These are phyloP conservation scores for Stentor coeruleus DNA, from an alignment of 73 alveolate genomes.

Conservation along the genomic window DNA sequence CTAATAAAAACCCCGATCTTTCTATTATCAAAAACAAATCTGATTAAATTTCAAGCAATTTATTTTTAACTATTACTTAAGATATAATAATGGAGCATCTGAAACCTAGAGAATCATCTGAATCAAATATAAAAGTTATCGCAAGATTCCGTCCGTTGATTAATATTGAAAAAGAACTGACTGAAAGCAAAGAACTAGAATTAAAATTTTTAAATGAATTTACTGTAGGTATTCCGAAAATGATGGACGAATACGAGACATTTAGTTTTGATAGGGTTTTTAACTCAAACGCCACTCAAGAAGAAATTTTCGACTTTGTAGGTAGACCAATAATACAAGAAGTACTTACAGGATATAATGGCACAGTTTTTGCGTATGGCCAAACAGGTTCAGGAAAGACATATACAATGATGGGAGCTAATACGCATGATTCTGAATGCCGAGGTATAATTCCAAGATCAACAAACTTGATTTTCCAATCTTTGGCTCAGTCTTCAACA, in stretches of 20 bases:
- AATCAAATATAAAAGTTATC: neutral
- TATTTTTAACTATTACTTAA: too few relatives aligned
- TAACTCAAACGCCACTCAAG: constrained; percentile 49
- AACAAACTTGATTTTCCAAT: neutral
- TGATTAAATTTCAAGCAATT: too few relatives aligned
- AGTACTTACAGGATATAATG: constrained; percentile 56
- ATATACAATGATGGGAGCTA: constrained; percentile 56
- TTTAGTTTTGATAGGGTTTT: constrained; percentile 9
- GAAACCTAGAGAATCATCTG: too few relatives aligned
- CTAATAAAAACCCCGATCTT: too few relatives aligned
- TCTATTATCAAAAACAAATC: too few relatives aligned
- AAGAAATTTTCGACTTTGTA: constrained; percentile 41
- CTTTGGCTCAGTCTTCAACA: neutral
- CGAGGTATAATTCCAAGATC: constrained; percentile 34
- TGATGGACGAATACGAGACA: neutral
- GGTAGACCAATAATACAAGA: constrained; percentile 54
- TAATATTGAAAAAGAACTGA: neutral
- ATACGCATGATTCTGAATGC: neutral
- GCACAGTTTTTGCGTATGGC: constrained; percentile 65
- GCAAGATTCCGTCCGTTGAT: constrained; percentile 17
- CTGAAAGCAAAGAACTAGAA: neutral
- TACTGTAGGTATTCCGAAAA: neutral
- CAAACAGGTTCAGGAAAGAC: constrained; percentile 75
- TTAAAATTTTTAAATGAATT: neutral
- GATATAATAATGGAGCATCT: too few relatives aligned